Evolutionary conservation across 352 stramenopile species (phyloP).

Genomic region (Pythium pyrilobum): DNA sequence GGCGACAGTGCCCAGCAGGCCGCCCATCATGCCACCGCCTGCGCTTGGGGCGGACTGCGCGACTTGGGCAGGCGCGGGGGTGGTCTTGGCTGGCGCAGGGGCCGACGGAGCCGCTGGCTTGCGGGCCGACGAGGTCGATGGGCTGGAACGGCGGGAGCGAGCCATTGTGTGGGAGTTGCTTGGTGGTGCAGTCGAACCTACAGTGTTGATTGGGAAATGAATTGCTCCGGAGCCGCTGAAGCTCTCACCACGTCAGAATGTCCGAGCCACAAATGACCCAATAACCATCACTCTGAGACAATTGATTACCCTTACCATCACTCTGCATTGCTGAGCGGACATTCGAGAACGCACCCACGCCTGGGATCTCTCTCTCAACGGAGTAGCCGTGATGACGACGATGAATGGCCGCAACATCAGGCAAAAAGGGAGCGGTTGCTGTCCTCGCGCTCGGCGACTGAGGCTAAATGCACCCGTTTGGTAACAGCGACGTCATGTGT

Average conservation of each 20-base stretch:
- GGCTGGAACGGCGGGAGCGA: constrained; percentile 54
- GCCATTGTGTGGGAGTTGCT: constrained; percentile 34
- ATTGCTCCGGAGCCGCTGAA: neutral
- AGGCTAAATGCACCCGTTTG: too few relatives aligned
- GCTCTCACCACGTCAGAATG: constrained; percentile 2
- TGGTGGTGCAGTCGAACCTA: neutral
- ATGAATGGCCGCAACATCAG: too few relatives aligned
- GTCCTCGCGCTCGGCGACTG: too few relatives aligned
- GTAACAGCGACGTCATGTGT: too few relatives aligned
- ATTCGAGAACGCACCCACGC: neutral
- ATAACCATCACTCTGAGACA: neutral
- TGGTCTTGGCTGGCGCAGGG: constrained; percentile 23
- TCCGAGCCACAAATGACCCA: neutral
- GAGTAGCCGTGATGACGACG: too few relatives aligned
- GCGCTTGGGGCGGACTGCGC: constrained; percentile 19
- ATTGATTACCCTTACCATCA: constrained; percentile 11
- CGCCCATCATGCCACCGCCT: constrained; percentile 83
- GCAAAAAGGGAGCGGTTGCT: too few relatives aligned
- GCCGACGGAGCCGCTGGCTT: constrained; percentile 28
- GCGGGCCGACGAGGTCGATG: constrained; percentile 27
- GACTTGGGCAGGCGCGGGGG: constrained; percentile 25
- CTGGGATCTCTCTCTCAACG: too few relatives aligned
- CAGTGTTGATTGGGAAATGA: too few relatives aligned
- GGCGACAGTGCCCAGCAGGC: constrained; percentile 92
- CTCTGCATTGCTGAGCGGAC: neutral